Evolutionary conservation across 352 stramenopile species (phyloP), one percentile per base, ranked within the genome.

Genomic region (Globisporangium emineosum): DNA sequence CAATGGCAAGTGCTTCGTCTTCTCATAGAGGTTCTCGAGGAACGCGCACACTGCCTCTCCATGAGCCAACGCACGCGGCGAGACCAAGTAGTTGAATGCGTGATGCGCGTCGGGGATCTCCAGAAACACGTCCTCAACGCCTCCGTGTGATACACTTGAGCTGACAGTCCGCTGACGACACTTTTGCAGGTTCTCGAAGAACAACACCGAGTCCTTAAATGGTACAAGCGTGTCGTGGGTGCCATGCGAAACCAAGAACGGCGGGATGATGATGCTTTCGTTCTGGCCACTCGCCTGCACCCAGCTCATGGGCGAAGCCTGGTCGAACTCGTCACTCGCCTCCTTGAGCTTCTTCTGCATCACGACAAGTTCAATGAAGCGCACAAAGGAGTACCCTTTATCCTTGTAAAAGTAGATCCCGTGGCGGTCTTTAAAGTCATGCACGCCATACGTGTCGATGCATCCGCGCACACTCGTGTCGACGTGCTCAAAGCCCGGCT

Each of bases 391-490:
- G 43, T 71, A 59, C 10, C 49, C 74, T 66, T 78, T 75, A 55
- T 89, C 77, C 17, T 68, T 71, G 57, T 67, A 66, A 58, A 75
- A 81, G 51, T 83, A 87, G 45, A 86, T 80, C 1, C 78, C 80
- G 51, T 83, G 71, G 2, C 85, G 81, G 50, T 93, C 85, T 15
- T 73, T 83, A 57, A 93, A 82, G 50, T 93, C 85, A 58, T 93
- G 85, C 42, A 90, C 80, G 17, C 85, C 85, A 49, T 91, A 93
- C 12, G 73, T 77, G 57, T 93, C 85, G 50, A 93, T 71, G 35
- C 85, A 93, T 3, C 68, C 85, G 10, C 76, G 70, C 2, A 93
- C 79, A 37, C 78, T 90, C n/a, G 83, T 91, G 66, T 93, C 81
- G 2, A 91, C 71, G 13, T 86, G 67, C 66, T 93, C 83, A 62